A percentile compares a stretch with the other conserved stretches of the same genome.
Conservation (phyloP, 495 filamentous ascomycete genomes). For the Xylaria bambusicola region DNA sequence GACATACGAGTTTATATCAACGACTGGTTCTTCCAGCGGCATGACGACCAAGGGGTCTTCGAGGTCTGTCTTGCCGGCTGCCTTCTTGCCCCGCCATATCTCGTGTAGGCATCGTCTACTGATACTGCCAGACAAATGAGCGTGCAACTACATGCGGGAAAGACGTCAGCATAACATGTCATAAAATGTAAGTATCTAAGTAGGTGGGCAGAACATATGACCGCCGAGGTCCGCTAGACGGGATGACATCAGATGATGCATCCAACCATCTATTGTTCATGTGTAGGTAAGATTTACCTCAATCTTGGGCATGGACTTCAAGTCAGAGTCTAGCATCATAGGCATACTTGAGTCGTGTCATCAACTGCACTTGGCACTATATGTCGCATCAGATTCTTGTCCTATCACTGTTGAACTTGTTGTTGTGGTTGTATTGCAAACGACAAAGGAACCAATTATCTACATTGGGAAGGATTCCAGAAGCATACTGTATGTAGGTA, state of each 20-base stretch:
- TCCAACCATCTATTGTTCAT: background rate
- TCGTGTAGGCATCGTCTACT: slow-evolving; percentile 73
- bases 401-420: background rate
- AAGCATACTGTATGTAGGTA: too few relatives aligned
- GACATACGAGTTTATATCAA: slow-evolving; percentile 67
- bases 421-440: slow-evolving; percentile 3
- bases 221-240: too few relatives aligned
- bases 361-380: background rate
- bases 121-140: slow-evolving; percentile 82
- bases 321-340: slow-evolving; percentile 38
- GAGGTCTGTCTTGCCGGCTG: slow-evolving; percentile 49
- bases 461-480: slow-evolving; percentile 13
- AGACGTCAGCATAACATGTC: slow-evolving; percentile 18
- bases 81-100: slow-evolving; percentile 66
- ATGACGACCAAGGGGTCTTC: slow-evolving; percentile 71
- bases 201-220: background rate
- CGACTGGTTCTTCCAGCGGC: slow-evolving; percentile 67
- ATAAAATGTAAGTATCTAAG: background rate
- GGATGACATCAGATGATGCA: too few relatives aligned
- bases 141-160: slow-evolving; percentile 63
- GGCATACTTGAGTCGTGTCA: slow-evolving; percentile 19
- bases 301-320: slow-evolving; percentile 49
- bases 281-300: slow-evolving; percentile 46
- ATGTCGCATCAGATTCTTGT: background rate
- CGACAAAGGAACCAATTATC: slow-evolving; percentile 5